Base-by-base conservation (phyloP, 257 asterid genomes). In the Datura wrightii region DNA sequence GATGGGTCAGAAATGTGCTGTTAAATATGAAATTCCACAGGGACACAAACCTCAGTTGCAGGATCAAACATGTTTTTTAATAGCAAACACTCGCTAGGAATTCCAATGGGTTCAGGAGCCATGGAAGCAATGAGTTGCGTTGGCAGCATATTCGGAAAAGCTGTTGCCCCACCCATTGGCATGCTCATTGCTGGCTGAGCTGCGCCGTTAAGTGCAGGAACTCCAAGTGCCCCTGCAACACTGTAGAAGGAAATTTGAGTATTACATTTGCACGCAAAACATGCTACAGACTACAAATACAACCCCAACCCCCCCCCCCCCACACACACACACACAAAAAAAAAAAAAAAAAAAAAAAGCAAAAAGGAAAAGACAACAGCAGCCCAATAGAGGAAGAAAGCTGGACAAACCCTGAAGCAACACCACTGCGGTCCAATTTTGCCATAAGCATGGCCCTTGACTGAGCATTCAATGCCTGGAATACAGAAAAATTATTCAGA, bases 1-100 rank as follows among this genome's bases (percentile, higher is more conserved):
- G 80, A 74, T 74, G 80, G 34, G 39, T 48, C 19, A 48, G 39
- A 72, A 74, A 74, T 48, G 19, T 11, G n/a, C 19, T 48, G 54
- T 54, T 31, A 70, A 54, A 60, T 84, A 42, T 42, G 34, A 42
- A 60, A 79, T 42, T 13, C 55, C 59, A 41, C 50, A 10, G 5
- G n/a, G 53, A 39, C 52, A 89, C 92, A 14, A 80, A 97, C 99
- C 99, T 97, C 99, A 58, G 92, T 58, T 63, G 93, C 90, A 59
- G 99, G 99, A 88, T 97, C 99, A 71, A 94, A 97, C 99, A 97
- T 97, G 88, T 97, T 97, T 92, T 97, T 97, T 89, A 97, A 90
- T 80, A 97, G 89, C 83, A 97, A 89, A 84, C 99, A 94, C 89
- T 97, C 99, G 82, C 98, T 97, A 83, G 98, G 98, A 37, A 86